These are phyloP conservation scores for Fraxinus albicans DNA, from an alignment of 305 asterid genomes.

Conservation along the genomic window DNA sequence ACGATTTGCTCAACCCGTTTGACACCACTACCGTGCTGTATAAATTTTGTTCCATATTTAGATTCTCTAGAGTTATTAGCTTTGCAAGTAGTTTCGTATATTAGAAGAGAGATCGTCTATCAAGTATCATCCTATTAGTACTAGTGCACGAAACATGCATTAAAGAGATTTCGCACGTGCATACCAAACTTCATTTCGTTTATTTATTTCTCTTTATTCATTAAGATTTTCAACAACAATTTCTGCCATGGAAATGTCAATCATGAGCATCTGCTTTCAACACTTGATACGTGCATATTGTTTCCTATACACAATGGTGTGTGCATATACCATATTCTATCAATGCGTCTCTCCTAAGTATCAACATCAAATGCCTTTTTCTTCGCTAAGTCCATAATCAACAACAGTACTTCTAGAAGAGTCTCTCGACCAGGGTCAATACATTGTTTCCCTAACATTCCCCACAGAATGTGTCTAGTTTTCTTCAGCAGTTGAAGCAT, in stretches of 20 bases:
- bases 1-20: too few relatives aligned
- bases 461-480: slow-evolving; percentile 11
- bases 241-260: background rate
- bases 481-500: slow-evolving; percentile 18
- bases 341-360: background rate
- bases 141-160: background rate
- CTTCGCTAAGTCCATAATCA: slow-evolving; percentile 15
- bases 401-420: background rate
- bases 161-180: background rate
- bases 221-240: background rate
- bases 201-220: background rate
- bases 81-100: background rate
- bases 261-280: background rate
- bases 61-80: too few relatives aligned
- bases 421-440: background rate
- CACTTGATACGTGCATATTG: background rate
- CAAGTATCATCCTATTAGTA: background rate
- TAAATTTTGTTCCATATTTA: too few relatives aligned
- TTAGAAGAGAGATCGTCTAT: background rate
- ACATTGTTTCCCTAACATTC: background rate
- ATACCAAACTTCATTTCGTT: background rate
- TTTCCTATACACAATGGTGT: background rate
- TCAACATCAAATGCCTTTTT: slow-evolving; percentile 18
- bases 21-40: too few relatives aligned
- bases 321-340: background rate